phyloP scores from a whole-genome alignment of 208 protist species.

The Trypanosomatidae sp. region DNA sequence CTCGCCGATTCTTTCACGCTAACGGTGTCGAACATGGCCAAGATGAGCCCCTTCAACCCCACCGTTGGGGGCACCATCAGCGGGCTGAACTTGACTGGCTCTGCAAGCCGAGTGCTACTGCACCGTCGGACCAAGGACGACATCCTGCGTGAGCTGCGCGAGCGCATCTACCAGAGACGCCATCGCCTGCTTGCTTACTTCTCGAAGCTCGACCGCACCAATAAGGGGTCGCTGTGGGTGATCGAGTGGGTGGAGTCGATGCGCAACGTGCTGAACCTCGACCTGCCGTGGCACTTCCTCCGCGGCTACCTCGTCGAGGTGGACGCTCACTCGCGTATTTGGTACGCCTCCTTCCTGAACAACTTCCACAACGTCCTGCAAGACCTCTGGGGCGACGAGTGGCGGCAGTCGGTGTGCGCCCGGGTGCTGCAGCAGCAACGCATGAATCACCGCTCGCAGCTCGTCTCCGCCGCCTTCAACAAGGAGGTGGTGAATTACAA shows the following conservation, averaged over 20 bases:
- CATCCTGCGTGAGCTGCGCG: conserved; percentile 81
- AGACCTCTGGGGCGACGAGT: conserved; percentile 66
- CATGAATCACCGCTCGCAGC: conserved; percentile 75
- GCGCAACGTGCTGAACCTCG: conserved; percentile 82
- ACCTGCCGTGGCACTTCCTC: conserved; percentile 90
- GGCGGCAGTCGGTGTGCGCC: conserved; percentile 59
- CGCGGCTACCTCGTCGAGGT: conserved; percentile 77
- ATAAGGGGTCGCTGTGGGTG: conserved; percentile 89
- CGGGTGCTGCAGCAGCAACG: conserved; percentile 79
- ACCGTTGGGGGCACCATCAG: conserved; percentile 4
- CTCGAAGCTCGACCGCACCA: conserved; percentile 86
- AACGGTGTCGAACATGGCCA: conserved; percentile 28
- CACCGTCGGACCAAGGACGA: conserved; percentile 77
- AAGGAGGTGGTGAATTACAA: conserved; percentile 81
- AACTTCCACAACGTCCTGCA: conserved; percentile 79
- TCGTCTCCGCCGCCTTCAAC: conserved; percentile 72
- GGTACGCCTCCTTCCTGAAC: conserved; percentile 73
- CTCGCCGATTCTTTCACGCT: conserved; percentile 54
- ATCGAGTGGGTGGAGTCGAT: conserved; percentile 91
- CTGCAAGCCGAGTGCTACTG: conserved; percentile 22
- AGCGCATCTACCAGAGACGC: conserved; percentile 79
- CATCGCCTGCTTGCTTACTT: conserved; percentile 89
- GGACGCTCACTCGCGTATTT: conserved; percentile 68
- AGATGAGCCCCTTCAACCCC: conserved; percentile 34
- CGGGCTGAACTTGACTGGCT: conserved; percentile 9